A percentile compares a stretch with the other conserved stretches of the same genome.
phyloP scores from a whole-genome alignment of 2,329 filamentous ascomycete genomes.

The Hymenoscyphus linearis region DNA sequence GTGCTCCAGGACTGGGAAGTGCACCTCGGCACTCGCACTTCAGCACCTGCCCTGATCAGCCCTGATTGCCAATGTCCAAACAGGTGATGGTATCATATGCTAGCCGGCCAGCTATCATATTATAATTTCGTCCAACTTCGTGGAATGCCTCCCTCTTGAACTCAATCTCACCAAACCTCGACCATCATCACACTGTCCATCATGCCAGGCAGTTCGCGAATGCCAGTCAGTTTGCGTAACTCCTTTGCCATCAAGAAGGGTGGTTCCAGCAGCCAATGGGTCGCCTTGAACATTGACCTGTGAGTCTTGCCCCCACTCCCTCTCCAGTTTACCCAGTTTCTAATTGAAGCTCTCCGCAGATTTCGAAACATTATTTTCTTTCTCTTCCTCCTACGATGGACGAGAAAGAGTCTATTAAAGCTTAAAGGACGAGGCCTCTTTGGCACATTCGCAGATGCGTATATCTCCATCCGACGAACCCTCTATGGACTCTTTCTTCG shows the following conservation, averaged over 20 bases:
- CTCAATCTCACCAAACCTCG: background rate
- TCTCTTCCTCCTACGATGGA: constrained; percentile 79
- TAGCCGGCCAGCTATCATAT: background rate
- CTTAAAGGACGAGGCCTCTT: constrained; percentile 83
- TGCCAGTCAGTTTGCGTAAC: constrained; percentile 66
- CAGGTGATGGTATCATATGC: too few relatives aligned
- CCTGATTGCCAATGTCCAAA: too few relatives aligned
- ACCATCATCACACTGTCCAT: constrained; percentile 23
- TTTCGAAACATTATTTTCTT: constrained; percentile 84
- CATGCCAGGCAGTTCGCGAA: constrained; percentile 64
- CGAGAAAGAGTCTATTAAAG: constrained; percentile 74
- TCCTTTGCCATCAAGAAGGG: constrained; percentile 57
- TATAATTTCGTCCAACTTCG: background rate
- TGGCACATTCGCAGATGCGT: constrained; percentile 71
- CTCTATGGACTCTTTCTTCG: constrained; percentile 82
- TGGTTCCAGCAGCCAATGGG: constrained; percentile 49
- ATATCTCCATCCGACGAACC: constrained; percentile 63
- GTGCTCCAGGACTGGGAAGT: background rate
- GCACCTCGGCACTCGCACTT: background rate
- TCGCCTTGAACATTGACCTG: constrained; percentile 63
- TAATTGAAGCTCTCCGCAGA: constrained; percentile 38
- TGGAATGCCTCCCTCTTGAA: background rate
- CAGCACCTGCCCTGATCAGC: too few relatives aligned
- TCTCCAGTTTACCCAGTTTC: background rate
- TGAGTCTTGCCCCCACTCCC: constrained; percentile 39